phyloP scores from a whole-genome alignment of 768 basidiomycete species.

The Psilocybe tampanensis region DNA sequence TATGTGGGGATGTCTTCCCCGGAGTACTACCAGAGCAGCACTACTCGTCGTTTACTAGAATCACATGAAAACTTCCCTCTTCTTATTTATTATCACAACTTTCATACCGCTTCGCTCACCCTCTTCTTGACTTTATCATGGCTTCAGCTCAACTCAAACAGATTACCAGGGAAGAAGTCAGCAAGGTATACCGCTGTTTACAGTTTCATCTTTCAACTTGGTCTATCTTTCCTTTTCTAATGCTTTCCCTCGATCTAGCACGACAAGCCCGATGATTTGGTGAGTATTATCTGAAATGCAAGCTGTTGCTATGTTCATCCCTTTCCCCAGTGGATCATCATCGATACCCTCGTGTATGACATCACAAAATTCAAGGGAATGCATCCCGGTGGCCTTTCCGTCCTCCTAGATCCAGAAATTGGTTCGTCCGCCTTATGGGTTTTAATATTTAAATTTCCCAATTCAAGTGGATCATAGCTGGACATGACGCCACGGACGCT shows the following conservation, averaged over 20 bases:
- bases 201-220: background rate
- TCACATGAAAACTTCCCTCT: slow-evolving; percentile 23
- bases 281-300: slow-evolving; percentile 29
- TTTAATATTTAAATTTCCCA: background rate
- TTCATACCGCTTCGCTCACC: background rate
- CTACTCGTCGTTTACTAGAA: slow-evolving; percentile 2
- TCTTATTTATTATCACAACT: slow-evolving; percentile 8
- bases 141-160: slow-evolving; percentile 26
- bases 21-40: background rate
- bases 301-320: background rate
- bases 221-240: background rate
- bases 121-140: slow-evolving; percentile 6
- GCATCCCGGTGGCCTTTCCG: slow-evolving; percentile 81
- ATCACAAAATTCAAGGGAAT: slow-evolving; percentile 75
- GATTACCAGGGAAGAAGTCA: slow-evolving; percentile 39
- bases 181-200: slow-evolving; percentile 8
- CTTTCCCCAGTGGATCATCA: slow-evolving; percentile 68
- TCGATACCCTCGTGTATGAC: slow-evolving; percentile 85
- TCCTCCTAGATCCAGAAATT: slow-evolving; percentile 74
- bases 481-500: slow-evolving; percentile 83
- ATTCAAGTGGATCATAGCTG: slow-evolving; percentile 46
- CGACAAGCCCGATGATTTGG: slow-evolving; percentile 76
- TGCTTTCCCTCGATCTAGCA: slow-evolving; percentile 46
- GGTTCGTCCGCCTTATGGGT: slow-evolving; percentile 41
- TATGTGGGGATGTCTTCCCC: background rate